Percentiles rank a stretch among this genome's conserved stretches.
These are phyloP conservation scores for Claviceps paspali DNA, from an alignment of 2,329 filamentous ascomycete species.

Conservation along the genomic window DNA sequence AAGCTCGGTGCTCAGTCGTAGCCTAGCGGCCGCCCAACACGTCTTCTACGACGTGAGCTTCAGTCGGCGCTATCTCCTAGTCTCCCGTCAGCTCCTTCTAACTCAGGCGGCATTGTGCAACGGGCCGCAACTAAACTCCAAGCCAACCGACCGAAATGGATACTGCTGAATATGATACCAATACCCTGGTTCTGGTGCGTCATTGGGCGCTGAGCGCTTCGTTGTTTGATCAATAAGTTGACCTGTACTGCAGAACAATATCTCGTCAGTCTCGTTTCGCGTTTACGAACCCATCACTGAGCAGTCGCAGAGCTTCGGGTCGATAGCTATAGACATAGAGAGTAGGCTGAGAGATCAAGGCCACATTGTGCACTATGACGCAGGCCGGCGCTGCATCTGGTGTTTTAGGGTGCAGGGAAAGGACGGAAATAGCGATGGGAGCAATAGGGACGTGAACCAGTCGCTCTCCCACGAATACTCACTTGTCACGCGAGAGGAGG, in stretches of 20 bases:
- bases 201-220: neutral
- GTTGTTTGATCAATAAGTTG: slow-evolving; percentile 2
- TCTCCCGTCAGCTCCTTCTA: neutral
- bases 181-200: slow-evolving; percentile 42
- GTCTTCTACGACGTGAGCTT: slow-evolving; percentile 2
- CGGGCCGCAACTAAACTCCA: neutral
- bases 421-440: slow-evolving; percentile 18
- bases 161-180: slow-evolving; percentile 47
- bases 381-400: slow-evolving; percentile 35
- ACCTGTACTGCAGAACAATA: slow-evolving; percentile 32
- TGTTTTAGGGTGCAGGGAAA: slow-evolving; percentile 34
- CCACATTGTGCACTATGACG: slow-evolving; percentile 37
- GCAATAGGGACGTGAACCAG: slow-evolving; percentile 17
- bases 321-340: slow-evolving; percentile 36
- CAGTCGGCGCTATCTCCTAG: slow-evolving; percentile 9
- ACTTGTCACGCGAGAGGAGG: slow-evolving; percentile 32
- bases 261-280: slow-evolving; percentile 38
- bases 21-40: slow-evolving; percentile 3
- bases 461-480: slow-evolving; percentile 28
- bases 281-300: slow-evolving; percentile 36
- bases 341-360: slow-evolving; percentile 34
- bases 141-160: slow-evolving; percentile 38
- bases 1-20: slow-evolving; percentile 8
- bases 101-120: slow-evolving; percentile 1
- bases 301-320: slow-evolving; percentile 27